A percentile compares a stretch with the other conserved stretches of the same genome.
Conservation (phyloP, 1,284 basidiomycete genomes). For the Cryptococcus sp. region DNA sequence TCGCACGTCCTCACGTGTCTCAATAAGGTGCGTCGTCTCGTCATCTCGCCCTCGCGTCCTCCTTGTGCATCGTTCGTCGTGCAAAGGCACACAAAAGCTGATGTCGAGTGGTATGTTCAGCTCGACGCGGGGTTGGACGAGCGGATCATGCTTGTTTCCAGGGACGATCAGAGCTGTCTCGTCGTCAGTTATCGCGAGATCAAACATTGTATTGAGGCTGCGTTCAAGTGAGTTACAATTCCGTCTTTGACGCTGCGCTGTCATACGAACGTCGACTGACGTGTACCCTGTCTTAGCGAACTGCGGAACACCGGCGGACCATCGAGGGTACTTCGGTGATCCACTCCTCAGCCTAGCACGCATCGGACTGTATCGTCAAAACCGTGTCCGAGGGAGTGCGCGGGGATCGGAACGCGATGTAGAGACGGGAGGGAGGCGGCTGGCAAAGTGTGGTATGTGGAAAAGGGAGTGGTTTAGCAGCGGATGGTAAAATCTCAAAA, state of each 20-base stretch:
- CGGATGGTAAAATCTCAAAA: slow-evolving; percentile 4
- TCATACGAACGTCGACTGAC: neutral
- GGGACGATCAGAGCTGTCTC: slow-evolving; percentile 91
- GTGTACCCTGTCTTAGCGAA: neutral
- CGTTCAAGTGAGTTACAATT: slow-evolving; percentile 62
- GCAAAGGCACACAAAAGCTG: neutral
- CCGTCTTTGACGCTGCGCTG: neutral
- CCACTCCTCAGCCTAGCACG: neutral
- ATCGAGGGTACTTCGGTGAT: neutral
- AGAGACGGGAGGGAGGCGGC: too few species aligned
- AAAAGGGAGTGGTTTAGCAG: neutral
- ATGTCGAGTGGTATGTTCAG: slow-evolving; percentile 52
- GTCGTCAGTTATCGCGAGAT: slow-evolving; percentile 95
- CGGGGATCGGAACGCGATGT: neutral
- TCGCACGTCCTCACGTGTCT: slow-evolving; percentile 86
- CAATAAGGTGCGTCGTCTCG: slow-evolving; percentile 69
- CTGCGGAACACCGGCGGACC: neutral
- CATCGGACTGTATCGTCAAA: too few species aligned
- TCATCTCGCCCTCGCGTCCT: too few species aligned
- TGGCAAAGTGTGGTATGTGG: too few species aligned
- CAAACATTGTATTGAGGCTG: slow-evolving; percentile 78
- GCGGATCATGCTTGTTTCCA: slow-evolving; percentile 85
- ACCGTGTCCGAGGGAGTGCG: too few species aligned
- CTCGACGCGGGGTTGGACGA: slow-evolving; percentile 92
- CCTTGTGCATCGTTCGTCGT: too few species aligned